Evolutionary conservation across 192 early-diverging fungal species (phyloP), one percentile per base, ranked within the genome.

Genomic region (Gryganskiella cystojenkinii): DNA sequence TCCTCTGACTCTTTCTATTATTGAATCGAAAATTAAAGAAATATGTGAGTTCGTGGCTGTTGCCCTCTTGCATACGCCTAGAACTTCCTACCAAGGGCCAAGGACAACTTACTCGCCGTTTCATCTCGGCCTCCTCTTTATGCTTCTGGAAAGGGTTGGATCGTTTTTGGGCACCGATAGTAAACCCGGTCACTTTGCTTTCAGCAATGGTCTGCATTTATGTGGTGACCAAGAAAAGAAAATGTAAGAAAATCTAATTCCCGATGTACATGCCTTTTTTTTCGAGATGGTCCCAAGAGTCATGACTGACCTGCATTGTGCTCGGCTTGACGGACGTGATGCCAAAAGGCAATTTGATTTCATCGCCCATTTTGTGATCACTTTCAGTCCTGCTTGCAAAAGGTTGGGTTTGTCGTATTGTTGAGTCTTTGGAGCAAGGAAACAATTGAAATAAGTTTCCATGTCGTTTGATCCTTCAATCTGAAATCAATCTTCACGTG

Each of bases 1-100:
- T 94, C 93, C 59, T 92, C 91, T 24, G 88, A 84, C 64, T 93
- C 93, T 89, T 89, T 80, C 89, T 90, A 76, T 44, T 20, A 13
- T 31, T n/a, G n/a, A n/a, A n/a, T n/a, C n/a, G n/a, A n/a, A n/a
- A n/a, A n/a, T n/a, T n/a, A n/a, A n/a, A n/a, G n/a, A n/a, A n/a
- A n/a, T n/a, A n/a, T n/a, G n/a, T n/a, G n/a, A n/a, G n/a, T n/a
- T n/a, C n/a, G n/a, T n/a, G n/a, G n/a, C n/a, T n/a, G n/a, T n/a
- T n/a, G n/a, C n/a, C n/a, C n/a, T n/a, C n/a, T n/a, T n/a, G n/a
- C n/a, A n/a, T n/a, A n/a, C n/a, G n/a, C n/a, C n/a, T n/a, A n/a
- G n/a, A n/a, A n/a, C n/a, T n/a, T n/a, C n/a, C n/a, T n/a, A n/a
- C n/a, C n/a, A n/a, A n/a, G n/a, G n/a, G n/a, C n/a, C n/a, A n/a